A percentile compares a stretch with the other conserved stretches of the same genome.
Conservation (phyloP, 805 yeast genomes). For the Saccharomycopsis microspora region DNA sequence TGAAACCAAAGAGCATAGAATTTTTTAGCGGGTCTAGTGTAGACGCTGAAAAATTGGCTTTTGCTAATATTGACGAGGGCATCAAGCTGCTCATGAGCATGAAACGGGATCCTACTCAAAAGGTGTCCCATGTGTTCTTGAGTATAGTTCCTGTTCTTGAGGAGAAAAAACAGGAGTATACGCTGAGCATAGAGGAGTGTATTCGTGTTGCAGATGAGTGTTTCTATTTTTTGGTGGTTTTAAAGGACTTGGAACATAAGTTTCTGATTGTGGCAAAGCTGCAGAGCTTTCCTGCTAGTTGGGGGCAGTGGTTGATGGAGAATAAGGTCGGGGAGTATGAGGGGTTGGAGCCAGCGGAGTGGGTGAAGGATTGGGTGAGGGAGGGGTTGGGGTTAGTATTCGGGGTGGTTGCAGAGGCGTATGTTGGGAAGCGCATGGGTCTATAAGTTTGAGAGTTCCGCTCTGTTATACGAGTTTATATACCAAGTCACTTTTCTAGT, state of each 20-base stretch:
- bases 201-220: constrained; percentile 34
- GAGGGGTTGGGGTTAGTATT: constrained; percentile 69
- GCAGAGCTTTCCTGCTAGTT: constrained; percentile 79
- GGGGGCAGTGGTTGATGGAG: constrained; percentile 89
- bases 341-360: constrained; percentile 64
- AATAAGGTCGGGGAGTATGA: constrained; percentile 23
- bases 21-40: constrained; percentile 64
- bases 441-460: constrained; percentile 20
- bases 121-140: constrained; percentile 52
- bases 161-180: constrained; percentile 16
- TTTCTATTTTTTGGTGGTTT: constrained; percentile 64
- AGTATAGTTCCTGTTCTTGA: constrained; percentile 53
- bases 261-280: constrained; percentile 67
- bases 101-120: constrained; percentile 18
- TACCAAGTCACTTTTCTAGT: too few species aligned
- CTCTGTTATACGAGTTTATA: too few species aligned
- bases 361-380: constrained; percentile 73
- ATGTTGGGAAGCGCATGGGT: constrained; percentile 87
- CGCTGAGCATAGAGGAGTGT: constrained; percentile 18
- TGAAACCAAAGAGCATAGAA: constrained; percentile 39
- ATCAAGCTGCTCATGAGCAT: constrained; percentile 31
- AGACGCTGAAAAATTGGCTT: constrained; percentile 81
- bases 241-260: constrained; percentile 71
- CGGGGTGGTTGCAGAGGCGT: constrained; percentile 83
- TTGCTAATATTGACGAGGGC: constrained; percentile 78